These are phyloP conservation scores for Blastosporella zonata DNA, from an alignment of 1,284 basidiomycete species.

Conservation along the genomic window DNA sequence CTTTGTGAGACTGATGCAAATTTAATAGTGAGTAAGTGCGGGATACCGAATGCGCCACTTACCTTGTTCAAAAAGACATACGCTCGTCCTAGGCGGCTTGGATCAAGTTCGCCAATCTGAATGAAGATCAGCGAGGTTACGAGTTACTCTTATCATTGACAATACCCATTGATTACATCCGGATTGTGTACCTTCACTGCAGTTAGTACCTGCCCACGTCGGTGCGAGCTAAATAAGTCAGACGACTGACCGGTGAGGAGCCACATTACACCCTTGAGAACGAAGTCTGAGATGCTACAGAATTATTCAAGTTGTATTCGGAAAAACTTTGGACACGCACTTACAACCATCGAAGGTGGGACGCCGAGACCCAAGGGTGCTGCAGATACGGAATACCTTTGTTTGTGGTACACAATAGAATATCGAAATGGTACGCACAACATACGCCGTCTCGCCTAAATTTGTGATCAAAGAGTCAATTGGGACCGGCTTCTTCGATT, in stretches of 20 bases:
- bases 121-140: background rate
- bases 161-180: conserved; percentile 67
- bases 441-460: conserved; percentile 52
- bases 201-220: too few species aligned
- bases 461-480: conserved; percentile 63
- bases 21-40: background rate
- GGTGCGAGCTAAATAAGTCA: too few species aligned
- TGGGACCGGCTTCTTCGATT: conserved; percentile 42
- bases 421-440: conserved; percentile 32
- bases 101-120: conserved; percentile 57
- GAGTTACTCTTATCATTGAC: background rate
- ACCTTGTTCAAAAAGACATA: conserved; percentile 52
- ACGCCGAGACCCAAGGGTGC: conserved; percentile 55
- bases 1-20: conserved; percentile 42
- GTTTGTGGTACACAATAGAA: background rate
- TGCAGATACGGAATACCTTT: conserved; percentile 12
- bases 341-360: conserved; percentile 62
- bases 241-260: conserved; percentile 47
- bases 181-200: conserved; percentile 40
- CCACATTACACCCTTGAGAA: conserved; percentile 63
- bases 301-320: background rate
- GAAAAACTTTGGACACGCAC: conserved; percentile 15
- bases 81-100: conserved; percentile 55
- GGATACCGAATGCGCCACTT: background rate
- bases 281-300: conserved; percentile 53